These are phyloP conservation scores for Paecilomyces niveus DNA, from an alignment of 2,329 filamentous ascomycete species.

Conservation along the genomic window DNA sequence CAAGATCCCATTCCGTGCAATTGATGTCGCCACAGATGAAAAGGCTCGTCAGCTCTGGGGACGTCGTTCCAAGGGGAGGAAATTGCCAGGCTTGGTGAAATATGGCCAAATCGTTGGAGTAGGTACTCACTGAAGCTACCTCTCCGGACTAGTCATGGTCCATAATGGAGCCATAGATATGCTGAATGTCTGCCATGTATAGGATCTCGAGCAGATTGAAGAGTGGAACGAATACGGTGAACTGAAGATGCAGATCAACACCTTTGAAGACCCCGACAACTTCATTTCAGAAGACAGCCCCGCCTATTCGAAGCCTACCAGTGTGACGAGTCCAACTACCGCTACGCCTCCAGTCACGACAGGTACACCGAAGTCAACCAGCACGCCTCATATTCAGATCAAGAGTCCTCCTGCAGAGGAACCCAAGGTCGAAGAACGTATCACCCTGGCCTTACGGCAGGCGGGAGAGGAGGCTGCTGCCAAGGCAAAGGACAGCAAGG, in stretches of 20 bases:
- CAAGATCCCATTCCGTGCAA: conserved; percentile 83
- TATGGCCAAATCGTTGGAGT: conserved; percentile 79
- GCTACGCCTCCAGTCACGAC: conserved; percentile 15
- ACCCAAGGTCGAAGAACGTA: conserved; percentile 27
- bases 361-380: conserved; percentile 18
- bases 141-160: not conserved
- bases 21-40: conserved; percentile 86
- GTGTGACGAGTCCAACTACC: conserved; percentile 14
- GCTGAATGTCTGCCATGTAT: conserved; percentile 2
- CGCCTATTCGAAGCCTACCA: conserved; percentile 15
- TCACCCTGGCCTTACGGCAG: conserved; percentile 37
- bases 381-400: conserved; percentile 29
- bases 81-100: conserved; percentile 83
- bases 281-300: not conserved
- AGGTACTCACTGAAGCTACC: conserved; percentile 34
- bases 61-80: conserved; percentile 74
- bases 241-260: conserved; percentile 72
- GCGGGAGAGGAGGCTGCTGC: conserved; percentile 35
- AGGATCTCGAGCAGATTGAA: conserved; percentile 92
- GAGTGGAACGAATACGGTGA: conserved; percentile 99
- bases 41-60: conserved; percentile 85
- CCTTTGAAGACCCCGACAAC: conserved; percentile 25
- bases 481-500: conserved; percentile 26
- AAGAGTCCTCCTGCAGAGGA: conserved; percentile 30
- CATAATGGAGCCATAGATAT: not conserved